A percentile compares a stretch with the other conserved stretches of the same genome.
These are phyloP conservation scores for Cucurbita maxima DNA, from an alignment of 306 rosid species.

Conservation along the genomic window DNA sequence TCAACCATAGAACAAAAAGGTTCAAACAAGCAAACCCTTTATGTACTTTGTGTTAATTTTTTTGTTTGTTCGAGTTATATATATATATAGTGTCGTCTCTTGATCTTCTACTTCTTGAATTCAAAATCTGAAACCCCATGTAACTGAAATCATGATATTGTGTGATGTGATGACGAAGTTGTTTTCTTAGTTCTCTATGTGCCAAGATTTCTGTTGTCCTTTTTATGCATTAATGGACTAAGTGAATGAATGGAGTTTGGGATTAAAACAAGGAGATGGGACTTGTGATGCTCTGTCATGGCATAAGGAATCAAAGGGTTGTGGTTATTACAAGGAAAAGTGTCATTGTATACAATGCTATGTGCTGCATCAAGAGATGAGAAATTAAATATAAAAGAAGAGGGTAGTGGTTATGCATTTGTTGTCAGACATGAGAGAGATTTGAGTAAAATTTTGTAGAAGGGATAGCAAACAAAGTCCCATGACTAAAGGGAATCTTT, in stretches of 20 bases:
- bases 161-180: background rate
- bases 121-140: background rate
- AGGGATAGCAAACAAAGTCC: background rate
- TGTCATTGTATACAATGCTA: background rate
- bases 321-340: background rate
- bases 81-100: background rate
- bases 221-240: background rate
- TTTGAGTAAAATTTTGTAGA: too few species aligned
- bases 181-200: background rate
- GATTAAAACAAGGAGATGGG: background rate
- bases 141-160: conserved; percentile 1
- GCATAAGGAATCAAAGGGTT: background rate
- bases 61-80: background rate
- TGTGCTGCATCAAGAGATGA: background rate
- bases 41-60: background rate
- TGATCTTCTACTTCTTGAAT: background rate
- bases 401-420: background rate
- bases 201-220: background rate
- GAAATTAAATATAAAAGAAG: background rate
- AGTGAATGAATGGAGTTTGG: background rate
- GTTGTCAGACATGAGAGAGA: background rate
- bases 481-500: background rate
- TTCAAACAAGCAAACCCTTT: background rate
- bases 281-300: background rate
- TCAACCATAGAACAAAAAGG: background rate